phyloP scores from a whole-genome alignment of 108 stramenopile genomes.

The Pseudonitzschia multistriata region DNA sequence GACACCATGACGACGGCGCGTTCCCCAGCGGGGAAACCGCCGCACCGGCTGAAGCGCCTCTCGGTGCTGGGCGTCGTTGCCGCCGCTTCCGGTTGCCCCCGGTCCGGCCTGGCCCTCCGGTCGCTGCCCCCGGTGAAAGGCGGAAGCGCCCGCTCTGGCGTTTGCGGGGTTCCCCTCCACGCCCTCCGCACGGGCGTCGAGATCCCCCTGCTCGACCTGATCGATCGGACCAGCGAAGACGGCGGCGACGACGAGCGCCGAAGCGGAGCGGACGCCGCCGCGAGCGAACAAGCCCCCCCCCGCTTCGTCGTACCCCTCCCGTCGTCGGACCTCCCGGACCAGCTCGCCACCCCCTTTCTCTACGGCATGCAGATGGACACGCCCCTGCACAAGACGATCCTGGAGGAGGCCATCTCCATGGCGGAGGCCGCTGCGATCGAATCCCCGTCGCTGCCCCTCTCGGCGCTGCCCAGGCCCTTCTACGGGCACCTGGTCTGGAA shows the following conservation, averaged over 20 bases:
- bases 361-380: constrained; percentile 62
- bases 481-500: constrained; percentile 75
- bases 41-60: too few relatives aligned
- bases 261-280: background rate
- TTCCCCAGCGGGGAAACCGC: too few relatives aligned
- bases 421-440: background rate
- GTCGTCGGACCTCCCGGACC: constrained; percentile 67
- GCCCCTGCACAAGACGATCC: constrained; percentile 62
- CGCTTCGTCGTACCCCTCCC: constrained; percentile 50
- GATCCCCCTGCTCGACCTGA: constrained; percentile 27
- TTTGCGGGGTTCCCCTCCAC: background rate
- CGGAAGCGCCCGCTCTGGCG: too few relatives aligned
- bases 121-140: too few relatives aligned
- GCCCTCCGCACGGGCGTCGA: constrained; percentile 19
- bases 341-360: constrained; percentile 60
- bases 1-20: too few relatives aligned
- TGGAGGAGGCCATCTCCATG: constrained; percentile 51
- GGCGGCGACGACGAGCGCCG: background rate
- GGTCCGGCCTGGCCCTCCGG: too few relatives aligned
- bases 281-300: too few relatives aligned
- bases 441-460: background rate
- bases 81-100: too few relatives aligned
- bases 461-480: constrained; percentile 6
- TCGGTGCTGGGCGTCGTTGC: too few relatives aligned
- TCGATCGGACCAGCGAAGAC: constrained; percentile 12